Evolutionary conservation across 495 filamentous ascomycete genomes (phyloP).

Genomic region (Neurospora sp.): DNA sequence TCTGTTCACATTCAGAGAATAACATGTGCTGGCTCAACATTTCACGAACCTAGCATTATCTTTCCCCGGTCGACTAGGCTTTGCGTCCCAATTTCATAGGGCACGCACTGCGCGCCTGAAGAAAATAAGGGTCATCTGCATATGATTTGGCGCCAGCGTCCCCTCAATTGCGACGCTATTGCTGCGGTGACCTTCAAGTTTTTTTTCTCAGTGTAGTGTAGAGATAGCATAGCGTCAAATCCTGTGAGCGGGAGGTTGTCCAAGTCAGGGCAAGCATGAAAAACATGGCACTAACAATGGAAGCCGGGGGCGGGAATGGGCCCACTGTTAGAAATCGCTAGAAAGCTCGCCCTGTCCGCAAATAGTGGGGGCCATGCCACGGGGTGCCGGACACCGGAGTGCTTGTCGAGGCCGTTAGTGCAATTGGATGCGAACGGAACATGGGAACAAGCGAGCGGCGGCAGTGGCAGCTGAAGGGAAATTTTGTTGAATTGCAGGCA

Average conservation of each 20-base stretch:
- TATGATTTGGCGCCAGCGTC: neutral
- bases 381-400: neutral
- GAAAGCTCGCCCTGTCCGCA: neutral
- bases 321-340: neutral
- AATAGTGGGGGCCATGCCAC: neutral
- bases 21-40: neutral
- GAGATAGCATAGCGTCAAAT: neutral
- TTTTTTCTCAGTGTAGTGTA: neutral
- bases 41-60: neutral
- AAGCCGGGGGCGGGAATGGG: neutral
- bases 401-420: neutral
- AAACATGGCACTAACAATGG: neutral
- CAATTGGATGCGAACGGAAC: neutral
- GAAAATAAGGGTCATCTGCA: neutral
- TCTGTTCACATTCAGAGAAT: neutral
- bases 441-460: neutral
- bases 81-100: neutral
- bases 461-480: neutral
- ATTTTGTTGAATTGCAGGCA: neutral
- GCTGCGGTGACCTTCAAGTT: neutral
- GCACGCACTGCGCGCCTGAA: neutral
- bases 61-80: neutral
- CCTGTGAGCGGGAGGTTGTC: neutral
- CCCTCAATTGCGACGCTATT: neutral
- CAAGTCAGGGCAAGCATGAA: neutral